Base-by-base conservation (phyloP, 2,329 filamentous ascomycete species). In the Zasmidium citrigriseum region DNA sequence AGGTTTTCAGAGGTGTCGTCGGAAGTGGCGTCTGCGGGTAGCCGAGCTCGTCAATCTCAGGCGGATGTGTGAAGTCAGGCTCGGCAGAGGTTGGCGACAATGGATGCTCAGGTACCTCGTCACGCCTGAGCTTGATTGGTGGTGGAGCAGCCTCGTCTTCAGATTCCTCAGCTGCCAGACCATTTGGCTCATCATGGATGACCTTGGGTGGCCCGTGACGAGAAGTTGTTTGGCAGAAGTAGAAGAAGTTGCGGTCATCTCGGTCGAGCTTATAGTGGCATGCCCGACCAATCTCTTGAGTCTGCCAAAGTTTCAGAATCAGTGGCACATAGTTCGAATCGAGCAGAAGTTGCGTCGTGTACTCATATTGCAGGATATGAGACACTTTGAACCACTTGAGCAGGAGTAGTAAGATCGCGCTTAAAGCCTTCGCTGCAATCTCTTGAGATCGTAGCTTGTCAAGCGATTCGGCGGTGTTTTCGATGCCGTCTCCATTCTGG, bases 301-400 rank as follows among this genome's bases (percentile, higher is more conserved):
- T 88, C 51, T 93, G 92, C 73, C 97, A 93, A 50, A 97, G 85
- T 77, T 98, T 98, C 27, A 99, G 79, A 22, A 96, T 89, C 25
- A 99, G 80, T 0, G 93, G 93, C 5, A 99, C 82, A 73, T 97
- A 99, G 73, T 96, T 98, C 3, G 91, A 95, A 75, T 99, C 95
- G 24, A 99, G 83, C 11, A 99, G 80, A 2, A 99, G 83, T 71
- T 99, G 95, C 0, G 92, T 93, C 70, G 99, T 79, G 70, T 97
- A 98, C 76, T 99, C 95, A 66, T 95, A 97, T 72, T 97, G 96
- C 64, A 99, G 80, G 24, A 98, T 85, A 72, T 99, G 95, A 58
- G 92, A 97, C 54, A 96, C 80, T 73, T 96, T 96, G 68, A 98
- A 89, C 95, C 95, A 99, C 75, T 98, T 99, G 60, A 98, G 73